Base-by-base conservation (phyloP, 169 alveolate species). In the Plasmodium malariae region DNA sequence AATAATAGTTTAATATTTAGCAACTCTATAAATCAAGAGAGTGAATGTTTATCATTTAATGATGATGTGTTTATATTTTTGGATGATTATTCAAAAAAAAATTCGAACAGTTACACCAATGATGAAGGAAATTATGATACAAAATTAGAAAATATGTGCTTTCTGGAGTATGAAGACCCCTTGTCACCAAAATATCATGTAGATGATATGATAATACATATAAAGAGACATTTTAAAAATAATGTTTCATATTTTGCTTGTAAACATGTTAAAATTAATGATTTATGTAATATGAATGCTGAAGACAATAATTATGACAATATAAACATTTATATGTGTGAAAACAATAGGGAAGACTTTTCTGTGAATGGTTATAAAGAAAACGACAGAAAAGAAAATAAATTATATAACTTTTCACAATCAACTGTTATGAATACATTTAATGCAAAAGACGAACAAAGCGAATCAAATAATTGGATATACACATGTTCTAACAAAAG, bases 1-100 rank as follows among this genome's bases (percentile, higher is more conserved):
- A 49, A 74, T 60, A 76, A 60, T 76, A 76, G 89, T 76, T 62
- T 76, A 60, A 54, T 76, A 76, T 76, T 76, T 76, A 76, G 89
- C 68, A 76, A 76, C 74, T 62, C 89, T 60, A 62, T 76, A 76
- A 76, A 63, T 63, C 37, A 34, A 12, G 65, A 76, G 62, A 62
- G 37, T 62, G 63, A 30, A 19, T 21, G 37, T 21, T 76, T 76
- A 67, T 76, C 89, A 76, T 76, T 76, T 60, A 60, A 76, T 76
- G 89, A 76, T 76, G 89, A 76, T 68, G 89, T 76, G 32, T 76
- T 60, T 60, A 76, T 76, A 43, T 76, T 76, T 37, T 21, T 76
- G 62, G 89, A 76, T 51, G 30, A 63, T 43, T 76, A 76, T 76
- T 54, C 89, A 19, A 68, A 55, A 62, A 54, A 55, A 59, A 14